A percentile compares a stretch with the other conserved stretches of the same genome.
These are phyloP conservation scores for Dovyalis caffra DNA, from an alignment of 345 rosid genomes.

Conservation along the genomic window DNA sequence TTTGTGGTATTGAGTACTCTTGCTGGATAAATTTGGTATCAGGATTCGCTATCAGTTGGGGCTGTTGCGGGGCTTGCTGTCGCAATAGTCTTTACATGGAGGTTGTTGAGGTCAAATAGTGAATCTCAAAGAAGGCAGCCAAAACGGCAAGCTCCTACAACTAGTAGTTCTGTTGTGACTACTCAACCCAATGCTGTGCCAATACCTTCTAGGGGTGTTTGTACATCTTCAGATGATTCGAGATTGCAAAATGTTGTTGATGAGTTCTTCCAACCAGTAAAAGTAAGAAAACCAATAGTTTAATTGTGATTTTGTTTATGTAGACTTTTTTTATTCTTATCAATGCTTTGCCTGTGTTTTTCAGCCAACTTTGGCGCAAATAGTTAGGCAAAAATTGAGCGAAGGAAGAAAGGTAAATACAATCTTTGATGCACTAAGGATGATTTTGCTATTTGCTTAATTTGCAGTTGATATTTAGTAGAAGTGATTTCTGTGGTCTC, in stretches of 20 bases:
- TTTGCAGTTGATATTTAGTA: neutral
- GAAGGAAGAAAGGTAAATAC: conserved; percentile 82
- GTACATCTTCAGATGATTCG: conserved; percentile 55
- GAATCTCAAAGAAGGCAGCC: conserved; percentile 71
- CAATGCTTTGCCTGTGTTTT: conserved; percentile 5
- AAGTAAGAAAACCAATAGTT: conserved; percentile 35
- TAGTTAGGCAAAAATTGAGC: conserved; percentile 82
- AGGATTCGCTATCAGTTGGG: conserved; percentile 90
- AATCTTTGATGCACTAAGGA: neutral
- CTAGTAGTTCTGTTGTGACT: conserved; percentile 44
- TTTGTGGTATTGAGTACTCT: neutral
- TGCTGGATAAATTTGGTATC: neutral
- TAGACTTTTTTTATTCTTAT: conserved; percentile 4
- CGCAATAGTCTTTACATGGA: conserved; percentile 83
- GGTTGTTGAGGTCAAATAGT: conserved; percentile 66
- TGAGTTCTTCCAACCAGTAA: conserved; percentile 78
- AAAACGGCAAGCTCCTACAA: conserved; percentile 54
- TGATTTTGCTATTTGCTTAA: neutral
- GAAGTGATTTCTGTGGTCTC: neutral
- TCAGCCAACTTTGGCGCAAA: conserved; percentile 80
- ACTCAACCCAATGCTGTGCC: conserved; percentile 44
- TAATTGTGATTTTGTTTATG: neutral
- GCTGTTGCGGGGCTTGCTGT: conserved; percentile 96
- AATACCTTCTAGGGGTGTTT: conserved; percentile 38
- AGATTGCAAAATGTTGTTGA: conserved; percentile 68